A percentile compares a stretch with the other conserved stretches of the same genome.
Evolutionary conservation across 768 basidiomycete species (phyloP).

Genomic region (Psilocybe cyanescens): DNA sequence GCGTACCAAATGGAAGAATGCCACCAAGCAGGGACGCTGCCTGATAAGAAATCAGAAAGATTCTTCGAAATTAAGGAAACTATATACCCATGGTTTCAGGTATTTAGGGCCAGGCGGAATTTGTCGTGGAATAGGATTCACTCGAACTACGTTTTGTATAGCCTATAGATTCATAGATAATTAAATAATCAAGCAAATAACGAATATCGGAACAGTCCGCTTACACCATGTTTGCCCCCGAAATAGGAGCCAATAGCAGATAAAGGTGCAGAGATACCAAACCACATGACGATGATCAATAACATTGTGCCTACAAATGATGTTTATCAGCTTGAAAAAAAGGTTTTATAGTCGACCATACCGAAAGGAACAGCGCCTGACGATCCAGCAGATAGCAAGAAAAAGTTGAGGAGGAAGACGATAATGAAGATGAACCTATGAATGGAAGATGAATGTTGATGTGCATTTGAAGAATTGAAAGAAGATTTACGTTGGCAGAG

Average conservation of each 20-base stretch:
- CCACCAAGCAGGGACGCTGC: conserved; percentile 83
- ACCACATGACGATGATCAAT: conserved; percentile 86
- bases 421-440: conserved; percentile 78
- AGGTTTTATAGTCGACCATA: conserved; percentile 26
- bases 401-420: conserved; percentile 90
- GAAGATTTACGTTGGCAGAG: conserved; percentile 77
- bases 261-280: conserved; percentile 90
- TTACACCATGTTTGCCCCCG: conserved; percentile 85
- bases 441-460: neutral
- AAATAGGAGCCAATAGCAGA: conserved; percentile 86
- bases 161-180: conserved; percentile 42
- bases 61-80: neutral
- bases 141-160: conserved; percentile 82
- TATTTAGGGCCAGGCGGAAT: conserved; percentile 90
- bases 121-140: conserved; percentile 94
- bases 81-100: conserved; percentile 74
- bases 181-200: neutral
- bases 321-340: neutral
- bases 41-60: conserved; percentile 29
- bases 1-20: conserved; percentile 85
- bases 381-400: conserved; percentile 82
- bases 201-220: conserved; percentile 22
- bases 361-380: conserved; percentile 98
- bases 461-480: neutral
- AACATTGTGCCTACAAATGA: conserved; percentile 71